A percentile compares a stretch with the other conserved stretches of the same genome.
Evolutionary conservation across 1,284 basidiomycete species (phyloP).

Genomic region (Coriolopsis trogii): DNA sequence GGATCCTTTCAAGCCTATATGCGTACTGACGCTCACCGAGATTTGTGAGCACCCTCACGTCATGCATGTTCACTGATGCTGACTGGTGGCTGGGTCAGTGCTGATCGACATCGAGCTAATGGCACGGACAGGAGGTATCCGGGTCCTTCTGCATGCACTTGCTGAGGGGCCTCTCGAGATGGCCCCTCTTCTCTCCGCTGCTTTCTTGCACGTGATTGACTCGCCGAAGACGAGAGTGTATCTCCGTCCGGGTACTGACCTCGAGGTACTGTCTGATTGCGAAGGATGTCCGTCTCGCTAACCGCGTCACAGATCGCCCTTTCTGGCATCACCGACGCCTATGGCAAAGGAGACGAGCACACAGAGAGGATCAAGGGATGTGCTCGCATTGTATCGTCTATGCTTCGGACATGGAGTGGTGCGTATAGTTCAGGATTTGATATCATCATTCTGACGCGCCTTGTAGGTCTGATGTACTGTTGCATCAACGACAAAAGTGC

Average conservation of each 20-base stretch:
- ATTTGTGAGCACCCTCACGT: constrained; percentile 56
- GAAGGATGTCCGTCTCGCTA: too few relatives aligned
- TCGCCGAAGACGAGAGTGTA: constrained; percentile 83
- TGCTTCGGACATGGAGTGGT: constrained; percentile 96
- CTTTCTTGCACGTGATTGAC: constrained; percentile 87
- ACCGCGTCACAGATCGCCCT: constrained; percentile 68
- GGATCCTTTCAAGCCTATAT: constrained; percentile 85
- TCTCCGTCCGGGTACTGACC: constrained; percentile 82
- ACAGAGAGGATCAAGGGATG: constrained; percentile 79
- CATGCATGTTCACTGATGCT: background rate
- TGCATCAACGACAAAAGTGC: constrained; percentile 90
- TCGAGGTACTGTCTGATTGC: too few relatives aligned
- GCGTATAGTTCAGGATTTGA: constrained; percentile 31
- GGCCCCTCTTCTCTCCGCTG: constrained; percentile 80
- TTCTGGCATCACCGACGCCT: constrained; percentile 88
- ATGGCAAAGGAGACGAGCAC: constrained; percentile 80
- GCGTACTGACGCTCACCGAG: constrained; percentile 90
- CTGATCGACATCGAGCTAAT: constrained; percentile 88
- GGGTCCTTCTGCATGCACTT: constrained; percentile 85
- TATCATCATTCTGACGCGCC: background rate
- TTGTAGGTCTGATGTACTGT: constrained; percentile 87
- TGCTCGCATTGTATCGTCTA: constrained; percentile 78
- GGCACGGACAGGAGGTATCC: constrained; percentile 80
- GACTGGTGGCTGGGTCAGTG: constrained; percentile 46
- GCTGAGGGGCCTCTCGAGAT: constrained; percentile 90